A percentile compares a stretch with the other conserved stretches of the same genome.
Conservation (phyloP, 345 rosid genomes). For the Populus nigra region DNA sequence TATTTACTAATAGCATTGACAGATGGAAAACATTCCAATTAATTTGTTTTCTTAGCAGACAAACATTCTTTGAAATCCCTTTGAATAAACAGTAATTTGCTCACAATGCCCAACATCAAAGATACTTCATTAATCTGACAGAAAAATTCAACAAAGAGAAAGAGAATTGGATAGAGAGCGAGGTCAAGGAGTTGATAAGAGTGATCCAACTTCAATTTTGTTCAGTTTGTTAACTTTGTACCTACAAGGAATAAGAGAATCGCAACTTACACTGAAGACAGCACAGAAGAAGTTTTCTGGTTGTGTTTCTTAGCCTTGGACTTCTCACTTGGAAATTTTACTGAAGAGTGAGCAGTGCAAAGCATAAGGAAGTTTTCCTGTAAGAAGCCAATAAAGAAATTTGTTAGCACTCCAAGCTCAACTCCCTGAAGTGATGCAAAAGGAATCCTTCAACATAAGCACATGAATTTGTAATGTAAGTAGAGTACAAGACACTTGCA, state of each 20-base stretch:
- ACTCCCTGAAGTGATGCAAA: neutral
- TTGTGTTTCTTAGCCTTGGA: constrained; percentile 24
- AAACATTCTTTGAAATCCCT: neutral
- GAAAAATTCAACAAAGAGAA: neutral
- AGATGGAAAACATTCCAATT: neutral
- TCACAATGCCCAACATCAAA: no score
- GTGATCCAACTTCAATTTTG: neutral
- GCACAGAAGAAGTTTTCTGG: neutral
- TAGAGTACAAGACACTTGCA: constrained; percentile 35
- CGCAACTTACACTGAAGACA: constrained; percentile 32
- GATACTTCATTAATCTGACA: neutral
- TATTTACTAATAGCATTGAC: neutral
- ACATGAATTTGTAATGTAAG: neutral
- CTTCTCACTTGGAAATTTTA: constrained; percentile 67
- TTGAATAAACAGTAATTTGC: neutral
- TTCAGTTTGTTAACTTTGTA: neutral
- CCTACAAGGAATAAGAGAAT: neutral
- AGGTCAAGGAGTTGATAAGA: neutral
- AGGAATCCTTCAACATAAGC: neutral
- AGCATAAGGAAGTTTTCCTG: constrained; percentile 70
- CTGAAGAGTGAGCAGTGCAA: constrained; percentile 69
- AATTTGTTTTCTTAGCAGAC: neutral
- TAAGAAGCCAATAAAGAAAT: constrained; percentile 5
- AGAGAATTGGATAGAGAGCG: neutral
- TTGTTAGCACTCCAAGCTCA: constrained; percentile 4